Evolutionary conservation across 495 filamentous ascomycete genomes (phyloP).

Genomic region (Cercophora newfieldiana): DNA sequence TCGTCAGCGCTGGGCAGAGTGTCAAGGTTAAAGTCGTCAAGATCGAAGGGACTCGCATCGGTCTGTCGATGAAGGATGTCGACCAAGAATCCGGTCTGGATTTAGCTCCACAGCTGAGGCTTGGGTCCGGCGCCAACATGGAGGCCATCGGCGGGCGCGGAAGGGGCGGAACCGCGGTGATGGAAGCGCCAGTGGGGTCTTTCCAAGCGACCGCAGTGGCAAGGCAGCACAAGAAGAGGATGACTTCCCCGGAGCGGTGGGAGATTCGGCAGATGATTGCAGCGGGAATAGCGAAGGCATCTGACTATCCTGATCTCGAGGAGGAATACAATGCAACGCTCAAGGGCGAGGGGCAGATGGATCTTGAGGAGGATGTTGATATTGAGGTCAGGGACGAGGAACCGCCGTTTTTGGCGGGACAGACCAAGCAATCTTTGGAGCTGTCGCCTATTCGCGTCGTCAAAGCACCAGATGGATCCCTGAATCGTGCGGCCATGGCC

Average conservation of each 20-base stretch:
- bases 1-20: conserved; percentile 74
- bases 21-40: conserved; percentile 94
- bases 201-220: conserved; percentile 40
- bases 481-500: conserved; percentile 93
- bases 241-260: conserved; percentile 96
- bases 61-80: conserved; percentile 95
- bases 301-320: conserved; percentile 92
- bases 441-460: conserved; percentile 93
- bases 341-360: conserved; percentile 82
- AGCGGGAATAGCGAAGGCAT: conserved; percentile 84
- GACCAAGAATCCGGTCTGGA: conserved; percentile 90
- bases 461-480: conserved; percentile 93
- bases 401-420: conserved; percentile 91
- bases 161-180: conserved; percentile 49
- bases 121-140: conserved; percentile 93
- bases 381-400: conserved; percentile 97
- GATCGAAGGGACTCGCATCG: conserved; percentile 76
- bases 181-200: conserved; percentile 23
- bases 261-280: conserved; percentile 96
- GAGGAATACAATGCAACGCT: conserved; percentile 89
- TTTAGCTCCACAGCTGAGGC: conserved; percentile 72
- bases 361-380: conserved; percentile 95
- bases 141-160: conserved; percentile 69
- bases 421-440: conserved; percentile 94
- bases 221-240: conserved; percentile 71